phyloP scores from a whole-genome alignment of 148 eudicot species.

The Dysphania ambrosioides region DNA sequence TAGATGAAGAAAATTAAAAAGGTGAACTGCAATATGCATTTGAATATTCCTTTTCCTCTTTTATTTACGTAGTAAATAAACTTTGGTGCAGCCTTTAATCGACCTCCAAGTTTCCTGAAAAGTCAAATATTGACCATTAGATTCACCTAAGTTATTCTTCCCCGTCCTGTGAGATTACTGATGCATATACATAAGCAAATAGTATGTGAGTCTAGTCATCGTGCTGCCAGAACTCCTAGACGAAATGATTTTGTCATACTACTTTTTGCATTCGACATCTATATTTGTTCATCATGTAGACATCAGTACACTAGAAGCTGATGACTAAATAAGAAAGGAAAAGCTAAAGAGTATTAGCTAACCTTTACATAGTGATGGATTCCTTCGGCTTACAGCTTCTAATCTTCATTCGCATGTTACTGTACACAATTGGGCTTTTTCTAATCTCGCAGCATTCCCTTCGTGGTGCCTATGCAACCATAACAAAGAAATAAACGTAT shows the following conservation, averaged over 20 bases:
- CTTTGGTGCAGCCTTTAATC: background rate
- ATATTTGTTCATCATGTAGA: background rate
- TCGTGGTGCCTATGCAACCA: conserved; percentile 40
- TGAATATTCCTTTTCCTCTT: background rate
- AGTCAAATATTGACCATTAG: background rate
- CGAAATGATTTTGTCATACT: too few species aligned
- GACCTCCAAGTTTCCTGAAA: background rate
- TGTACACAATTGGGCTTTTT: conserved; percentile 27
- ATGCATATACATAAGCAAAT: background rate
- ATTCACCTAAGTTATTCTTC: background rate
- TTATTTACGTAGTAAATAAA: too few species aligned
- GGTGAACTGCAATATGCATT: too few species aligned
- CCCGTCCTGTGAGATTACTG: background rate
- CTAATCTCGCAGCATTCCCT: conserved; percentile 69
- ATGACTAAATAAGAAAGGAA: background rate
- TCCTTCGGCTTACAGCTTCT: conserved; percentile 53
- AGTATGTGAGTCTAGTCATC: background rate
- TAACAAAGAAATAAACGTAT: conserved; percentile 8
- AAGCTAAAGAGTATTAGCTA: background rate
- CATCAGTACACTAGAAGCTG: background rate
- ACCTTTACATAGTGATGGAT: conserved; percentile 38
- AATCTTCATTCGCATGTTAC: conserved; percentile 44
- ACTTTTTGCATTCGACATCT: too few species aligned
- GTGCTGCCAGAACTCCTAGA: background rate
- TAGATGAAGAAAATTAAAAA: background rate